Conservation (phyloP, 768 basidiomycete species). For the Russula sp. region DNA sequence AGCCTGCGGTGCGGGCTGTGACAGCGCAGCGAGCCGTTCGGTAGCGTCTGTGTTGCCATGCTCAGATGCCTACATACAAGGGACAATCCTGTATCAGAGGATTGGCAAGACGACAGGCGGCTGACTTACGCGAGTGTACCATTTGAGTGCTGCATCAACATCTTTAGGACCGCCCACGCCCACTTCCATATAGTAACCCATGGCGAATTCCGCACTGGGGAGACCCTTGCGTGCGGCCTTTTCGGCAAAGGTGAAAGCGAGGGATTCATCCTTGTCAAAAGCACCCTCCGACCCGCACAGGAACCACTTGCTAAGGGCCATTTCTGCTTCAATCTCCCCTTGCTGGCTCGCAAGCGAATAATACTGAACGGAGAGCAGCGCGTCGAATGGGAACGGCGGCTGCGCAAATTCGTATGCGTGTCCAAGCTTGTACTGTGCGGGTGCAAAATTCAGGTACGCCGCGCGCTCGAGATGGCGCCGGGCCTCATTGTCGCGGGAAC, state of each 20-base stretch:
- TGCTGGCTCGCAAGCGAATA: conserved; percentile 79
- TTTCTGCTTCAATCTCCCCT: conserved; percentile 89
- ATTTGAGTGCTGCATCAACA: conserved; percentile 57
- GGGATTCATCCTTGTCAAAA: conserved; percentile 82
- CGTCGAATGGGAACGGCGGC: conserved; percentile 80
- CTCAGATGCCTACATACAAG: conserved; percentile 50
- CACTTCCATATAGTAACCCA: conserved; percentile 93
- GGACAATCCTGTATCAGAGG: background rate
- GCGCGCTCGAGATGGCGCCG: conserved; percentile 75
- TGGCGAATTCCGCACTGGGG: conserved; percentile 84
- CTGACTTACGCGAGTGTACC: conserved; percentile 62
- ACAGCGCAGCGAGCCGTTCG: conserved; percentile 65
- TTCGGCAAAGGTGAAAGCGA: conserved; percentile 86
- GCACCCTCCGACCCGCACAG: conserved; percentile 72
- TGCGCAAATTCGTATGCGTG: conserved; percentile 89
- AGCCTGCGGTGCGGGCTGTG: conserved; percentile 50
- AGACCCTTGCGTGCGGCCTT: conserved; percentile 74
- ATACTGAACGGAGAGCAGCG: conserved; percentile 85
- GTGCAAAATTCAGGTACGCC: conserved; percentile 77
- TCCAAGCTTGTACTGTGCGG: conserved; percentile 90
- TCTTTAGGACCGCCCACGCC: conserved; percentile 75
- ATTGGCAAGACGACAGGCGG: background rate
- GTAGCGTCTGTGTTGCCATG: conserved; percentile 79
- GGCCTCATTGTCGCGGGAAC: conserved; percentile 52
- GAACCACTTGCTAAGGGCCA: conserved; percentile 98